phyloP scores from a whole-genome alignment of 2,329 filamentous ascomycete species.

The Alternaria infectoria region DNA sequence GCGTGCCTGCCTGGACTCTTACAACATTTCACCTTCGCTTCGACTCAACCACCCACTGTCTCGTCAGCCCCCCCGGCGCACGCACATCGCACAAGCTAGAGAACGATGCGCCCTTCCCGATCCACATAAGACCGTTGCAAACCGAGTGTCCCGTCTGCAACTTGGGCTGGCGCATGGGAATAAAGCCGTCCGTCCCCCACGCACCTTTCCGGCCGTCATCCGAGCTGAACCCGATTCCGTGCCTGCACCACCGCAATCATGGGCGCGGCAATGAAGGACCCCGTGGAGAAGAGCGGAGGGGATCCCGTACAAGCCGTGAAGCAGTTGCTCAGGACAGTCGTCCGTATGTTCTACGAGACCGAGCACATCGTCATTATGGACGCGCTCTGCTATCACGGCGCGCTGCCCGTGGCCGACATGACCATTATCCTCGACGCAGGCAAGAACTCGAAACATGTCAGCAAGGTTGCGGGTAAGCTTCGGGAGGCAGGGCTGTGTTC shows the following conservation, averaged over 20 bases:
- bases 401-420: constrained; percentile 85
- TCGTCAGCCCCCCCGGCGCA: constrained; percentile 18
- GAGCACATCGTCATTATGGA: constrained; percentile 83
- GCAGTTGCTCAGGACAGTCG: constrained; percentile 83
- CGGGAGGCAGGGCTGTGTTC: constrained; percentile 85
- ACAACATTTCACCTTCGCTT: constrained; percentile 2
- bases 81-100: constrained; percentile 10
- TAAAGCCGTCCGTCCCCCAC: constrained; percentile 6
- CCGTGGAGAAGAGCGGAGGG: constrained; percentile 50
- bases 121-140: neutral
- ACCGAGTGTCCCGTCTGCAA: neutral
- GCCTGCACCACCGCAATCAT: constrained; percentile 10
- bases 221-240: neutral
- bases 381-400: constrained; percentile 77
- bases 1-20: constrained; percentile 6
- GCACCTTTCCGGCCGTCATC: neutral
- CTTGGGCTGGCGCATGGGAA: constrained; percentile 15
- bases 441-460: constrained; percentile 89
- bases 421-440: constrained; percentile 74
- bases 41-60: constrained; percentile 18
- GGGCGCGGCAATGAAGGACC: constrained; percentile 43
- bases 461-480: constrained; percentile 84
- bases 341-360: constrained; percentile 84
- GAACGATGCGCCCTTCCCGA: neutral
- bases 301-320: constrained; percentile 69